Conservation (phyloP, 306 rosid genomes). For the Vigna reflexopilosa region DNA sequence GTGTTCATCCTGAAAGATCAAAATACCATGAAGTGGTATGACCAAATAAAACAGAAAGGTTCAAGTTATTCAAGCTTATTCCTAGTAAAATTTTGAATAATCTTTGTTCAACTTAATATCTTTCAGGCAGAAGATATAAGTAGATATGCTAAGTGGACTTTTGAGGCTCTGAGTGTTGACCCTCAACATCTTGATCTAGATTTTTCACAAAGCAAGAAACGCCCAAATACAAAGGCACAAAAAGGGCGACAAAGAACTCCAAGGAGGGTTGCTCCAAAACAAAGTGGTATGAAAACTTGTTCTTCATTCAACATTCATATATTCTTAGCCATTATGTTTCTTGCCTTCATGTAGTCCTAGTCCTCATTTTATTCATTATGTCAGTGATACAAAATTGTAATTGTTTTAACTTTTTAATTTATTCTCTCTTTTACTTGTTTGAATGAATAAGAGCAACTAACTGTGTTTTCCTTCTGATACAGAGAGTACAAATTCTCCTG, state of each 20-base stretch:
- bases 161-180: not conserved
- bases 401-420: not conserved
- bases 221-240: not conserved
- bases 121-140: conserved; percentile 11
- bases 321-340: not conserved
- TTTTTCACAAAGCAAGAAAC: not conserved
- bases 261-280: not conserved
- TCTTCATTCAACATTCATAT: not conserved
- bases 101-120: not conserved
- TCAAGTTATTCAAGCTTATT: not conserved
- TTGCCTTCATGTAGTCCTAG: not conserved
- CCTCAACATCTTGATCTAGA: not conserved
- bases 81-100: not conserved
- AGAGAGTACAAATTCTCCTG: not conserved
- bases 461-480: not conserved
- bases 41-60: not conserved
- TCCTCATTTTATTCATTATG: too few relatives aligned
- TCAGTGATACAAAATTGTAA: not conserved
- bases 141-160: not conserved
- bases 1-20: not conserved
- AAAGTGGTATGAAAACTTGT: conserved; percentile 8
- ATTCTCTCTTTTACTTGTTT: not conserved
- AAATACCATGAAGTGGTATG: conserved; percentile 37
- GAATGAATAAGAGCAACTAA: not conserved
- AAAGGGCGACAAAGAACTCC: not conserved